Evolutionary conservation across 371 early-diverging fungal species (phyloP), one percentile per base, ranked within the genome.

Genomic region (Chytridiales sp.): DNA sequence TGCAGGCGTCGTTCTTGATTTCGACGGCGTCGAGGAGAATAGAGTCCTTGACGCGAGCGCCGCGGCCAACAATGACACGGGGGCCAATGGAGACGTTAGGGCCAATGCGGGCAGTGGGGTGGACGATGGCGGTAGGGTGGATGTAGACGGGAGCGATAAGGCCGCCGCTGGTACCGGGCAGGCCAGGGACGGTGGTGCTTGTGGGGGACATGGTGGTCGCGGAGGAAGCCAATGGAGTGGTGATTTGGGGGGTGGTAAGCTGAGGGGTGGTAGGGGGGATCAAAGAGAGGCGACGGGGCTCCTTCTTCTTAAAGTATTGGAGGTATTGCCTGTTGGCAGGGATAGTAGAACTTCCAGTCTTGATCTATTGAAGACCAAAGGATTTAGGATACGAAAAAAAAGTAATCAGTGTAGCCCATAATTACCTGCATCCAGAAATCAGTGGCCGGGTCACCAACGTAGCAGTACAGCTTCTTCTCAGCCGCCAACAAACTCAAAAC

Each of bases 71-170:
- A n/a, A 84, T 75, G 3, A 85, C 94, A 59, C 94, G 93, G 15
- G 94, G 90, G 39, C 94, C 98, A 61, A 97, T 90, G n/a, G 89
- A 88, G 4, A 95, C 95, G 73, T 97, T 94, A 40, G 95, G 96
- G 1, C 96, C 95, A 58, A 99, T 86, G 82, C 91, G 92, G 38
- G 95, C 94, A n/a, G 89, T 83, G 31, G 94, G 93, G 79, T 96
- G 92, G 30, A 97, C 73, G 49, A 85, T 83, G 26, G 98, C 98
- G 29, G 91, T 88, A 17, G 94, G 94, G 66, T 97, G 96, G 68
- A 96, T 92, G 72, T 85, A 93, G 15, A 95, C 95, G 26, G 92
- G 88, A 43, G 90, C 93, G 56, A 89, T 86, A 53, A 95, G 85
- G n/a, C n/a, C n/a, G 60, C 88, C 89, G n/a, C 94, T 88, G 2